A percentile compares a stretch with the other conserved stretches of the same genome.
phyloP scores from a whole-genome alignment of 2,329 filamentous ascomycete genomes.

The Trematosphaeria pertusa region DNA sequence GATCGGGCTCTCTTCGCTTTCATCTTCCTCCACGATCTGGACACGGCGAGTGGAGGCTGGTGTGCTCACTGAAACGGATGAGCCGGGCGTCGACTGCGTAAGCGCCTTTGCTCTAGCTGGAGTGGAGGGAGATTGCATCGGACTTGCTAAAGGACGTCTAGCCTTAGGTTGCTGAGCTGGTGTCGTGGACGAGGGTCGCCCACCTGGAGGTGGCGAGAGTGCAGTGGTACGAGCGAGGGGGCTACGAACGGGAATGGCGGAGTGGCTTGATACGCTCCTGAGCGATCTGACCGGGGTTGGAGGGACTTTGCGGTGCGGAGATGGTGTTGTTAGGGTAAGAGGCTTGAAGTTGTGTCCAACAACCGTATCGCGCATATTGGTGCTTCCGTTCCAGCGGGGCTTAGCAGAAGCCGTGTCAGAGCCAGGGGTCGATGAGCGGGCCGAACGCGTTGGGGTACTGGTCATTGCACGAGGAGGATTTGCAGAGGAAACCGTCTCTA shows the following conservation, averaged over 20 bases:
- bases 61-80: constrained; percentile 26
- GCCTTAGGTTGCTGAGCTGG: constrained; percentile 31
- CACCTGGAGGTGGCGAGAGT: constrained; percentile 29
- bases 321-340: constrained; percentile 41
- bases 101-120: constrained; percentile 33
- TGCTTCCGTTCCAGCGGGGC: constrained; percentile 49
- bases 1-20: constrained; percentile 39
- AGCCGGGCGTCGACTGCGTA: constrained; percentile 27
- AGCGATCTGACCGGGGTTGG: constrained; percentile 25
- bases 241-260: constrained; percentile 45
- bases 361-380: constrained; percentile 46
- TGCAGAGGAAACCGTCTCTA: constrained; percentile 30
- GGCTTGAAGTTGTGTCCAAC: constrained; percentile 50
- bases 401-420: constrained; percentile 37
- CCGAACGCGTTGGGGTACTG: constrained; percentile 30
- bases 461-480: constrained; percentile 33
- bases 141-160: constrained; percentile 36
- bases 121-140: constrained; percentile 40
- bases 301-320: constrained; percentile 35
- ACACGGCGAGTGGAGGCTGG: constrained; percentile 35
- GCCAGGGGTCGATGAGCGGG: constrained; percentile 33
- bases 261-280: constrained; percentile 40
- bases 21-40: constrained; percentile 27
- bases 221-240: constrained; percentile 37
- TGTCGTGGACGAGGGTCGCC: constrained; percentile 38